phyloP scores from a whole-genome alignment of 2,329 filamentous ascomycete species.

The Botryosphaeria dothidea region DNA sequence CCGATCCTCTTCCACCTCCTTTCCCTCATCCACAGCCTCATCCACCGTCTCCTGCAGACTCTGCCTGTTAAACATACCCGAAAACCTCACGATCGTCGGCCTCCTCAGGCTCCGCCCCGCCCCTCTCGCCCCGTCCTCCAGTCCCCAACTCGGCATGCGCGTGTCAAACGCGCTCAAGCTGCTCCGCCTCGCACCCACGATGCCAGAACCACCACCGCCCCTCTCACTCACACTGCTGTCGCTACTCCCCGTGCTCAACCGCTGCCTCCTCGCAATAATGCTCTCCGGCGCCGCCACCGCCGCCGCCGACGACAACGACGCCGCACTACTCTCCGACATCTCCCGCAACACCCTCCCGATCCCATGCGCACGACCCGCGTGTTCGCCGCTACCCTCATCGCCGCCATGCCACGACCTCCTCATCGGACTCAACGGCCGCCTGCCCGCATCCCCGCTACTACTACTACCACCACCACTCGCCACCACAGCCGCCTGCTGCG shows the following conservation, averaged over 20 bases:
- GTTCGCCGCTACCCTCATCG: not conserved
- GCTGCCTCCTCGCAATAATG: not conserved
- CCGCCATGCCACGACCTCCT: not conserved
- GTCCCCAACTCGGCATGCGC: not conserved
- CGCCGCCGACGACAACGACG: not conserved
- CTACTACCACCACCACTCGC: not conserved
- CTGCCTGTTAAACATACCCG: slow-evolving; percentile 9
- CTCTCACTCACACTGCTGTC: not conserved
- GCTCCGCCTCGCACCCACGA: not conserved
- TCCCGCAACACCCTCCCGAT: not conserved
- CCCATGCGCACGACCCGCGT: not conserved
- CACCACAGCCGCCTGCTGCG: not conserved
- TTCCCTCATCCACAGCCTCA: not conserved
- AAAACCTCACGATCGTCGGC: slow-evolving; percentile 12
- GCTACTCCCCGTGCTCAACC: not conserved
- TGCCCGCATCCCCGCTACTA: not conserved
- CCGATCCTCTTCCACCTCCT: not conserved
- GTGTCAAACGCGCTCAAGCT: slow-evolving; percentile 1
- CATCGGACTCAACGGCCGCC: not conserved
- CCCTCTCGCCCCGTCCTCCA: not conserved
- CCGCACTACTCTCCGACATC: not conserved
- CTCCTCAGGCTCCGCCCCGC: not conserved
- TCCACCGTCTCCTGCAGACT: slow-evolving; percentile 9
- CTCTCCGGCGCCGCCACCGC: not conserved
- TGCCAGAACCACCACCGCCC: not conserved